Percentiles rank a stretch among this genome's conserved stretches.
Conservation (phyloP, 2,329 filamentous ascomycete genomes). For the Ramularia endophylla region DNA sequence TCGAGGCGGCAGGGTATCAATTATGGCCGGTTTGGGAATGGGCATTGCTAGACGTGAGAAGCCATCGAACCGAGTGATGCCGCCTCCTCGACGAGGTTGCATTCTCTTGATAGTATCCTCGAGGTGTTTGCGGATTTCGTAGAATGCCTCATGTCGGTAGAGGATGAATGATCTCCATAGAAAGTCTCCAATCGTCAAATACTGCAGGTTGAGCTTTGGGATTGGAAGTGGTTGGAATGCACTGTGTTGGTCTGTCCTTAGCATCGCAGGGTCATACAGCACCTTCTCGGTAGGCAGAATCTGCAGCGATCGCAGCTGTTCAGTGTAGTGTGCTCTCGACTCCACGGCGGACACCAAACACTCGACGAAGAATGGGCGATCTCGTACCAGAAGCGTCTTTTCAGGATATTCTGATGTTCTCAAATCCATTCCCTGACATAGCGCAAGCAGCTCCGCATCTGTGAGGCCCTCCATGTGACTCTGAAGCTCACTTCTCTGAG, state of each 20-base stretch:
- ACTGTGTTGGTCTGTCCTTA: conserved; percentile 81
- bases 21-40: conserved; percentile 76
- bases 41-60: conserved; percentile 89
- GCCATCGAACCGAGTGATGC: conserved; percentile 65
- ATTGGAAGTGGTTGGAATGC: conserved; percentile 82
- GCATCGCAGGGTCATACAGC: conserved; percentile 71
- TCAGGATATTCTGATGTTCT: conserved; percentile 71
- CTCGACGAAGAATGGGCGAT: conserved; percentile 63
- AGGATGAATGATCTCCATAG: conserved; percentile 91
- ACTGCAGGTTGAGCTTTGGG: conserved; percentile 92
- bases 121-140: conserved; percentile 86
- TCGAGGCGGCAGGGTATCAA: conserved; percentile 75
- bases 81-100: conserved; percentile 61
- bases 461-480: conserved; percentile 66
- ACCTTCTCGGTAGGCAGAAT: conserved; percentile 77
- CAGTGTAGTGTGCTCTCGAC: conserved; percentile 73
- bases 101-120: conserved; percentile 75
- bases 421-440: conserved; percentile 68
- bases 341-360: conserved; percentile 70
- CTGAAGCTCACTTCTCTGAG: conserved; percentile 71
- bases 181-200: conserved; percentile 91
- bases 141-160: conserved; percentile 87
- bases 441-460: conserved; percentile 65
- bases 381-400: conserved; percentile 56
- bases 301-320: conserved; percentile 62